These are phyloP conservation scores for Lepidium sativum DNA, from an alignment of 345 rosid genomes.

Conservation along the genomic window DNA sequence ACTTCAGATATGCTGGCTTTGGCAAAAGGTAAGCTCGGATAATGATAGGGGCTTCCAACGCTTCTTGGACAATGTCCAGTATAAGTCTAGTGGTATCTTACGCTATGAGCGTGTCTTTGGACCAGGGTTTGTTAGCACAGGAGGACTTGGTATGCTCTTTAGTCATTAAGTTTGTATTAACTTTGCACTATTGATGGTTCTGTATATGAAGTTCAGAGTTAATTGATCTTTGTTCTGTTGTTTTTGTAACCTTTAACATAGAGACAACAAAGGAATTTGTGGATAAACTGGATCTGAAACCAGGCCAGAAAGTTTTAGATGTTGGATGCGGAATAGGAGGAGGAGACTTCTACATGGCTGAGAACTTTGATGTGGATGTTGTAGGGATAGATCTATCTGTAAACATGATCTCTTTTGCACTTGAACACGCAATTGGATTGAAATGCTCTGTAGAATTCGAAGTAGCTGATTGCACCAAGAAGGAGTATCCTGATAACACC, in stretches of 20 bases:
- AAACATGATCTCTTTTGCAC: constrained; percentile 91
- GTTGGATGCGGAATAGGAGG: constrained; percentile 99
- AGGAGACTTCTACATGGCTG: constrained; percentile 99
- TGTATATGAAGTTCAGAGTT: neutral
- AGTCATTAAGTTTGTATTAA: neutral
- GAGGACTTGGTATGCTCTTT: constrained; percentile 68
- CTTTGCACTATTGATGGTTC: neutral
- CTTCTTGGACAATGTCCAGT: constrained; percentile 92
- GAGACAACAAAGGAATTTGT: constrained; percentile 97
- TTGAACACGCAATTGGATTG: constrained; percentile 89
- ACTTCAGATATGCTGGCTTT: constrained; percentile 92
- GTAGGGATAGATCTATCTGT: constrained; percentile 90
- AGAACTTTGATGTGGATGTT: constrained; percentile 76
- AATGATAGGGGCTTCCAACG: constrained; percentile 90
- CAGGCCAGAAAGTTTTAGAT: constrained; percentile 92
- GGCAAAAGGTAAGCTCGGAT: constrained; percentile 72
- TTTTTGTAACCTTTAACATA: constrained; percentile 32
- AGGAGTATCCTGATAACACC: constrained; percentile 59
- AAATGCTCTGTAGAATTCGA: constrained; percentile 85
- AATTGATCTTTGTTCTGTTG: neutral
- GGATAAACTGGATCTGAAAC: constrained; percentile 69
- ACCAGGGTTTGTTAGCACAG: constrained; percentile 88
- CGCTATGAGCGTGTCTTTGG: constrained; percentile 97
- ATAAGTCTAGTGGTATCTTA: constrained; percentile 67
- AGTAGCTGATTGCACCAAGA: constrained; percentile 95